Conservation (phyloP, 2,329 filamentous ascomycete species). For the Nemania sp. region DNA sequence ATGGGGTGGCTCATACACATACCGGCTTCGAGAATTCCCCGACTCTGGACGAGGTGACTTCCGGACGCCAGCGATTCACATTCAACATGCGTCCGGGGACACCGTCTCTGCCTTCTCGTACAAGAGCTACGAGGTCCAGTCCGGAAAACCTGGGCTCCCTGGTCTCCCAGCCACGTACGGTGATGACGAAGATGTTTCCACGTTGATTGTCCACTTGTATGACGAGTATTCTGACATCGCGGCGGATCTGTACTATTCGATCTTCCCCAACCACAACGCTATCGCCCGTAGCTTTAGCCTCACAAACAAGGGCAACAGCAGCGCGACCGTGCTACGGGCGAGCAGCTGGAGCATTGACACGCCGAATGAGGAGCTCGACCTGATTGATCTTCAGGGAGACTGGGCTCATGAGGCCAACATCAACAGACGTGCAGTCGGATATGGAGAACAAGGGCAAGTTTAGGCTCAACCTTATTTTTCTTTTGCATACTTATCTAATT, state of each 20-base stretch:
- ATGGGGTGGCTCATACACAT: constrained; percentile 65
- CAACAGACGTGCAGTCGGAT: constrained; percentile 66
- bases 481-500: constrained; percentile 16
- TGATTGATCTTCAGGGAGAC: constrained; percentile 72
- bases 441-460: constrained; percentile 65
- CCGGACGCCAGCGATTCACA: constrained; percentile 70
- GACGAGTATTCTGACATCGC: constrained; percentile 69
- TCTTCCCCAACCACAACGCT: constrained; percentile 72
- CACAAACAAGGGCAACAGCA: constrained; percentile 66
- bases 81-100: constrained; percentile 68
- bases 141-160: constrained; percentile 67
- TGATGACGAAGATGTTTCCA: constrained; percentile 65
- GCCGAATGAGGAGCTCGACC: constrained; percentile 69
- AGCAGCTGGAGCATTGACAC: constrained; percentile 72
- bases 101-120: constrained; percentile 71
- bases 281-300: constrained; percentile 71
- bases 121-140: constrained; percentile 64
- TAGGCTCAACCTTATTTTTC: background rate
- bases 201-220: constrained; percentile 67
- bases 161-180: constrained; percentile 72
- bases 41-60: constrained; percentile 74
- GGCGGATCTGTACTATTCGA: constrained; percentile 71
- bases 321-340: constrained; percentile 67
- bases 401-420: constrained; percentile 71
- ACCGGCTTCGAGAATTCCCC: constrained; percentile 70